A percentile compares a stretch with the other conserved stretches of the same genome.
Evolutionary conservation across 2,329 filamentous ascomycete species (phyloP).

Genomic region (Trichoderma sp.): DNA sequence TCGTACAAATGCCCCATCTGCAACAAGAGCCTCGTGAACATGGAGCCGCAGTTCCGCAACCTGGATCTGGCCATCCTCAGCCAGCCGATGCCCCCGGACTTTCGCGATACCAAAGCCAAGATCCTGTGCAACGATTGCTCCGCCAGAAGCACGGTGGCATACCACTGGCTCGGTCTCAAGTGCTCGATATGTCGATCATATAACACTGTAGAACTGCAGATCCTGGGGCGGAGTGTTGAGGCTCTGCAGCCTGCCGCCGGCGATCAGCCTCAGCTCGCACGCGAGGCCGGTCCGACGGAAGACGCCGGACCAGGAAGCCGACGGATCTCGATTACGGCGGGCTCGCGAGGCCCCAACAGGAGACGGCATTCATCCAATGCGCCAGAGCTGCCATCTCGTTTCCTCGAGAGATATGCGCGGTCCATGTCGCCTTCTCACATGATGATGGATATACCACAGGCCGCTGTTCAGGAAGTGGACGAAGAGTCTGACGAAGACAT

Average conservation of each 20-base stretch:
- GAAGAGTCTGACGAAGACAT: constrained; percentile 59
- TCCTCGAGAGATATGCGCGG: constrained; percentile 48
- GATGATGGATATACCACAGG: constrained; percentile 35
- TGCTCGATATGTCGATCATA: constrained; percentile 74
- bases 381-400: constrained; percentile 38
- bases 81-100: constrained; percentile 91
- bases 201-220: constrained; percentile 67
- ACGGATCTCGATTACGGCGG: constrained; percentile 32
- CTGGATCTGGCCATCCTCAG: constrained; percentile 82
- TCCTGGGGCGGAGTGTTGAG: constrained; percentile 51
- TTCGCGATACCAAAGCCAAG: constrained; percentile 75
- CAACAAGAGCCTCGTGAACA: constrained; percentile 94
- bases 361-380: constrained; percentile 47
- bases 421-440: constrained; percentile 48
- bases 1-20: constrained; percentile 97
- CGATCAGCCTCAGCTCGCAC: constrained; percentile 32
- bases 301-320: constrained; percentile 27
- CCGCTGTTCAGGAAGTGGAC: constrained; percentile 38
- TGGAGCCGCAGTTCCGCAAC: constrained; percentile 93
- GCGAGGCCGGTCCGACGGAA: not conserved
- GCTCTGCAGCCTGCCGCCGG: constrained; percentile 36
- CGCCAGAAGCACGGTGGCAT: constrained; percentile 80
- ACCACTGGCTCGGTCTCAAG: constrained; percentile 94
- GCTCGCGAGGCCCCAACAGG: constrained; percentile 35
- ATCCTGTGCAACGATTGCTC: constrained; percentile 95